Evolutionary conservation across 345 rosid genomes (phyloP), one percentile per base, ranked within the genome.

Genomic region (Salix suchowensis): DNA sequence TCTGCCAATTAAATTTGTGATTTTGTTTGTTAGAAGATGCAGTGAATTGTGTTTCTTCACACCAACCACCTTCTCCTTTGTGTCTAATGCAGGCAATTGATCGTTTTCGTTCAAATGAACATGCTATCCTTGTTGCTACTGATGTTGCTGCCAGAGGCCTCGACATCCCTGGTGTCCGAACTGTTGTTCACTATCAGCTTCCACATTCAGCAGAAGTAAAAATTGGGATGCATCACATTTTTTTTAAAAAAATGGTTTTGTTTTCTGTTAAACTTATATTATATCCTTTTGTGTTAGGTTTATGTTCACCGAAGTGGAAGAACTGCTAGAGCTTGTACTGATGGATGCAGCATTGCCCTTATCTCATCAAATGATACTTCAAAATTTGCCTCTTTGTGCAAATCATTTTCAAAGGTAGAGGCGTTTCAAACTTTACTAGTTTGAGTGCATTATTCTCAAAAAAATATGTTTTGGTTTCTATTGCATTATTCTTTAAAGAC

Each of bases 81-180:
- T 80, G 39, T 71, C 71, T 61, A 60, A 72, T 81, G 77, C 82
- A 92, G 99, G 97, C 97, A 76, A 83, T 91, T 21, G 99, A 96
- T 81, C 98, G 91, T 23, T 91, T 94, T 85, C 95, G 95, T 73
- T 84, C 87, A 71, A 92, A 82, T 55, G 97, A 91, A 77, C 86
- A 92, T 78, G 95, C 93, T 67, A 81, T 96, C 74, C 98, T 96
- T 76, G 72, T 94, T 78, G 99, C 99, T 39, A 96, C 97, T 23
- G 97, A 94, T 91, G 94, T 96, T 83, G 99, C 95, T 58, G 99
- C 98, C 68, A 91, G 98, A 86, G 99, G 99, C 50, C 91, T 96
- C 77, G 99, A 96, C 88, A 91, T 96, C 78, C 94, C 95, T 71
- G 93, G 91, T 85, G 90, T 96, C 66, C 89, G 97, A 84, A 96